Evolutionary conservation across 1,284 basidiomycete genomes (phyloP).

Genomic region (Schizophyllum amplum): DNA sequence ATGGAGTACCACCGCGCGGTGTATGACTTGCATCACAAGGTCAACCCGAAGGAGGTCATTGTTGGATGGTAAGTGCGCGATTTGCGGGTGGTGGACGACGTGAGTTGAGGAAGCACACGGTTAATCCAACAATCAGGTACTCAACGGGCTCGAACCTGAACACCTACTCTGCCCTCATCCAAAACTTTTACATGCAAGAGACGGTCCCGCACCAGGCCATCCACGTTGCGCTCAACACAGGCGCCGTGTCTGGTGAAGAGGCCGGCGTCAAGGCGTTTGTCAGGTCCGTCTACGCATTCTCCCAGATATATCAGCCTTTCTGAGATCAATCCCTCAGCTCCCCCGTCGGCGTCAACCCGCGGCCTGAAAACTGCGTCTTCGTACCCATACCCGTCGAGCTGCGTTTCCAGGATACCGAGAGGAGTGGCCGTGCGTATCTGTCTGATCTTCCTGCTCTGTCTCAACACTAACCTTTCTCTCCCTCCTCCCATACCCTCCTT

Average conservation of each 20-base stretch:
- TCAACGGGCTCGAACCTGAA: constrained; percentile 87
- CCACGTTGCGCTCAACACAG: constrained; percentile 90
- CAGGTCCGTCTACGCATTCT: constrained; percentile 45
- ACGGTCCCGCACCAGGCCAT: constrained; percentile 85
- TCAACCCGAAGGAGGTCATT: constrained; percentile 80
- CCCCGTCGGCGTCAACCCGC: constrained; percentile 78
- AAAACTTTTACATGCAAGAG: constrained; percentile 96
- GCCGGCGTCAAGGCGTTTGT: constrained; percentile 86
- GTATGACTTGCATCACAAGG: constrained; percentile 85
- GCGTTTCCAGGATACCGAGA: constrained; percentile 75
- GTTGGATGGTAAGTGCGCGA: constrained; percentile 66
- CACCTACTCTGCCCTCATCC: constrained; percentile 95
- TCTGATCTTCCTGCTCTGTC: not conserved
- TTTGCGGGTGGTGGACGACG: too few relatives aligned
- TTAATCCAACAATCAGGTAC: constrained; percentile 73
- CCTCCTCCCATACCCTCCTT: too few relatives aligned
- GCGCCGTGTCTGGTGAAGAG: constrained; percentile 60
- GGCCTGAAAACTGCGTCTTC: constrained; percentile 90
- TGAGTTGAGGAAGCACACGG: too few relatives aligned
- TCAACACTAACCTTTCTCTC: not conserved
- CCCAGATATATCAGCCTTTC: not conserved
- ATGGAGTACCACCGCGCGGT: constrained; percentile 94
- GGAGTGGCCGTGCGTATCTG: constrained; percentile 67
- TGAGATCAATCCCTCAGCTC: constrained; percentile 39
- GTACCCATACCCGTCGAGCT: constrained; percentile 80